phyloP scores from a whole-genome alignment of 179 eudicot genomes.

The Patellifolia procumbens region DNA sequence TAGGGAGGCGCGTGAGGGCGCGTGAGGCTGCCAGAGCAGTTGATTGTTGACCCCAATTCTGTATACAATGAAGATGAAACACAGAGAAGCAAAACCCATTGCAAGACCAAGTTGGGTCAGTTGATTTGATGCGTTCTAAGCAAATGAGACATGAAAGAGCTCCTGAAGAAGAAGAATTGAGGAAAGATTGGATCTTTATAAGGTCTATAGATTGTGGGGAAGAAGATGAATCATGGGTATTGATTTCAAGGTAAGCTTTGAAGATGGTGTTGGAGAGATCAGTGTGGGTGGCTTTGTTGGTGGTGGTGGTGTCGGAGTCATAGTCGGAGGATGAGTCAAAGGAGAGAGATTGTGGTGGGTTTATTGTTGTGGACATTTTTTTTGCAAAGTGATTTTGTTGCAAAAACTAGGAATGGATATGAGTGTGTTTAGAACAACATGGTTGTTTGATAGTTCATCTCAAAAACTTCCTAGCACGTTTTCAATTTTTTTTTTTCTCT shows the following conservation, averaged over 20 bases:
- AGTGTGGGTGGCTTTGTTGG: conserved; percentile 39
- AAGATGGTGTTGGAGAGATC: conserved; percentile 80
- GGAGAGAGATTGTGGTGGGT: conserved; percentile 34
- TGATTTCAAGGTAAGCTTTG: conserved; percentile 67
- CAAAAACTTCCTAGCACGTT: background rate
- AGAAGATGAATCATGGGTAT: conserved; percentile 35
- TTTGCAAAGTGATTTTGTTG: conserved; percentile 16
- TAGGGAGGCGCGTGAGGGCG: conserved; percentile 66
- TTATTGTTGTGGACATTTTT: conserved; percentile 35
- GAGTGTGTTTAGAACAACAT: background rate
- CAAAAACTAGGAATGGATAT: background rate
- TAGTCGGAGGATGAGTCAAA: conserved; percentile 49
- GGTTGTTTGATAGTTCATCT: background rate
- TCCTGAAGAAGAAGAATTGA: conserved; percentile 77
- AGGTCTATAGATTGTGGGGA: conserved; percentile 50
- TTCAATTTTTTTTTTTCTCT: too few species aligned
- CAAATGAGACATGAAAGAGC: conserved; percentile 98
- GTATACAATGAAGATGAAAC: conserved; percentile 88
- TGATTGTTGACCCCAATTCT: conserved; percentile 87
- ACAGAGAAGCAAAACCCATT: conserved; percentile 68
- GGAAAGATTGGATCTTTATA: conserved; percentile 84
- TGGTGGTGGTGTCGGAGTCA: conserved; percentile 42
- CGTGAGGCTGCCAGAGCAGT: conserved; percentile 60
- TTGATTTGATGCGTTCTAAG: conserved; percentile 71
- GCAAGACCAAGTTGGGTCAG: conserved; percentile 98